Conservation (phyloP, 225 moss, liverwort and hornwort species). For the Lunularia cruciata region DNA sequence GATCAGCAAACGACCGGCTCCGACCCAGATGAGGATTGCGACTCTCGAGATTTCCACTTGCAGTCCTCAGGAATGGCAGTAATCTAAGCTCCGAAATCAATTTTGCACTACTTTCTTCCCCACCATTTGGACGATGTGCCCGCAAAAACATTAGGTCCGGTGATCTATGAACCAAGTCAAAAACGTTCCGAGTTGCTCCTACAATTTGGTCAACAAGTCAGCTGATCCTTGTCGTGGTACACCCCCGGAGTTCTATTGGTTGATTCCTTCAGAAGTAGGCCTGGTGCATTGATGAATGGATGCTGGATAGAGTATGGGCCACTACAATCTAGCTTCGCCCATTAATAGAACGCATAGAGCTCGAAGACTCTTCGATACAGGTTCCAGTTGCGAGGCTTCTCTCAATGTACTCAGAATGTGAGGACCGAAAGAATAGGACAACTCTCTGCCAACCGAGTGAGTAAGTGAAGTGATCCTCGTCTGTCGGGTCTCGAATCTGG, state of each 20-base stretch:
- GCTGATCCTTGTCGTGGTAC: background rate
- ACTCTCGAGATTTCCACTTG: constrained; percentile 15
- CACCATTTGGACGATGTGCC: background rate
- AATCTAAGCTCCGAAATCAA: constrained; percentile 11
- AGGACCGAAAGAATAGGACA: background rate
- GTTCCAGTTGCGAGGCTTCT: background rate
- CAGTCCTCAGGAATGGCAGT: constrained; percentile 8
- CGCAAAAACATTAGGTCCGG: constrained; percentile 18
- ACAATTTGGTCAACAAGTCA: background rate
- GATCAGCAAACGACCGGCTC: constrained; percentile 1
- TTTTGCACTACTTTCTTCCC: constrained; percentile 4
- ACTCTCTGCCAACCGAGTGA: background rate
- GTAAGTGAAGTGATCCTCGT: background rate
- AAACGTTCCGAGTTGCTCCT: background rate
- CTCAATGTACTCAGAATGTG: background rate
- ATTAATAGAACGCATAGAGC: background rate
- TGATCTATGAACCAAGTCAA: background rate
- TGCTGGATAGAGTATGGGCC: constrained; percentile 1
- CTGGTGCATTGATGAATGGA: background rate
- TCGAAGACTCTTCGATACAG: background rate
- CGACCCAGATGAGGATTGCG: background rate
- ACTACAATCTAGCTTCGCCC: background rate
- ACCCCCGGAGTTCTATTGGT: background rate
- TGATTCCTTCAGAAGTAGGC: background rate
- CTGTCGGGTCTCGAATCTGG: background rate